Evolutionary conservation across 257 asterid genomes (phyloP).

Genomic region (Solanum boliviense): DNA sequence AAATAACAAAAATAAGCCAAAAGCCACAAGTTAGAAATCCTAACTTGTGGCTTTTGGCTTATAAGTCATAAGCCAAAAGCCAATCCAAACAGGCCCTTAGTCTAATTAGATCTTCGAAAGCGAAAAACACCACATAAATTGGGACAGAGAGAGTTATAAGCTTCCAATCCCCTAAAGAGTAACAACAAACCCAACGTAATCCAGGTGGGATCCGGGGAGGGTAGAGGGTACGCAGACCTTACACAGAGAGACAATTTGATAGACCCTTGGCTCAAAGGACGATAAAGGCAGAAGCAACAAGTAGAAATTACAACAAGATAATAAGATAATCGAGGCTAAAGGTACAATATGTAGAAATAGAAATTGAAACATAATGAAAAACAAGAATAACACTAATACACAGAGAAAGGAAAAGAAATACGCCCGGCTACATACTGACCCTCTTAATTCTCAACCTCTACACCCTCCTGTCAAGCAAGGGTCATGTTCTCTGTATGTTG

Average conservation of each 20-base stretch:
- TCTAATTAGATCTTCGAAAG: neutral
- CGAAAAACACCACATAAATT: neutral
- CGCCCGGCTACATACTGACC: no score
- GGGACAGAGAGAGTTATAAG: neutral
- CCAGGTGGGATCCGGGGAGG: neutral
- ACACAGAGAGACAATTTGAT: no score
- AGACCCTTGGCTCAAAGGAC: neutral
- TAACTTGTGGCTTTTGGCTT: no score
- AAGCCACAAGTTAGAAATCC: no score
- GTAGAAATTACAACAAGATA: neutral
- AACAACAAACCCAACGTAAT: neutral
- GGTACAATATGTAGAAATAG: no score
- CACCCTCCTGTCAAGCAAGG: neutral
- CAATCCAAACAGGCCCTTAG: neutral
- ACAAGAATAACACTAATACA: no score
- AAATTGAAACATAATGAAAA: no score
- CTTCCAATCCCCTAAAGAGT: neutral
- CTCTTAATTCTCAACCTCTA: no score
- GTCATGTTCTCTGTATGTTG: neutral
- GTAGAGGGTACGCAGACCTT: neutral
- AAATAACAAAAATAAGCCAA: no score
- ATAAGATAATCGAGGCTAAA: no score
- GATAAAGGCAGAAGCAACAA: neutral
- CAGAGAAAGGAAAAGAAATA: no score
- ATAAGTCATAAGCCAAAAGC: no score